A percentile compares a stretch with the other conserved stretches of the same genome.
Evolutionary conservation across 805 yeast genomes (phyloP).

Genomic region (Kazachstania taianensis): DNA sequence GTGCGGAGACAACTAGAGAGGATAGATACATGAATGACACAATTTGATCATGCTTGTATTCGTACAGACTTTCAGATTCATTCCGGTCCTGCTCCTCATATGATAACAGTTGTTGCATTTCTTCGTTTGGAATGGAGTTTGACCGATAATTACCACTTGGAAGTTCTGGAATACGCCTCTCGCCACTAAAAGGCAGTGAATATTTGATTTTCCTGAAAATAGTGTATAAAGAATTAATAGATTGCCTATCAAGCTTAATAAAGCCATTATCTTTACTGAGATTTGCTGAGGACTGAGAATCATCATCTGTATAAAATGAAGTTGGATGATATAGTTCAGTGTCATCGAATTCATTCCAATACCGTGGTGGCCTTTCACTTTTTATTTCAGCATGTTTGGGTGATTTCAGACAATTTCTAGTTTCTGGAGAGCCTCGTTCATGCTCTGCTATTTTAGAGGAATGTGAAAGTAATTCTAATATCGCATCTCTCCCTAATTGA

Average conservation of each 20-base stretch:
- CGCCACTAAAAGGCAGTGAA: no score
- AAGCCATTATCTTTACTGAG: conserved; percentile 15
- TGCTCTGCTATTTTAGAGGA: not conserved
- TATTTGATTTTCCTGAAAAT: conserved; percentile 12
- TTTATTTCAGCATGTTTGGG: not conserved
- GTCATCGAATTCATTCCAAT: conserved; percentile 30
- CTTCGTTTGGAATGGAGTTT: conserved; percentile 7
- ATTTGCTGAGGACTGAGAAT: conserved; percentile 3
- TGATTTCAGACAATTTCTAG: no score
- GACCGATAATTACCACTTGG: no score
- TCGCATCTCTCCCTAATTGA: conserved; percentile 13
- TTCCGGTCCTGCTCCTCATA: conserved; percentile 13
- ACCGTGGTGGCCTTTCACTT: conserved; percentile 10
- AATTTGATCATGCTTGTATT: conserved; percentile 26
- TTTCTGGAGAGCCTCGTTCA: not conserved
- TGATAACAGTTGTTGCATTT: conserved; percentile 13
- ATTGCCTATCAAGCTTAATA: conserved; percentile 16
- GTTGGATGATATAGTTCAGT: conserved; percentile 9
- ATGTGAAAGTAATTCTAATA: conserved; percentile 4
- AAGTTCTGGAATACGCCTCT: no score
- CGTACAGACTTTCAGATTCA: conserved; percentile 21
- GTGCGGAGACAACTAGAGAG: conserved; percentile 16
- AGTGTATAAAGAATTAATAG: conserved; percentile 18
- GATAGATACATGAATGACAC: conserved; percentile 23
- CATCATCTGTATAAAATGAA: conserved; percentile 8